These are phyloP conservation scores for Pseudevernia furfuracea DNA, from an alignment of 495 filamentous ascomycete genomes.

Conservation along the genomic window DNA sequence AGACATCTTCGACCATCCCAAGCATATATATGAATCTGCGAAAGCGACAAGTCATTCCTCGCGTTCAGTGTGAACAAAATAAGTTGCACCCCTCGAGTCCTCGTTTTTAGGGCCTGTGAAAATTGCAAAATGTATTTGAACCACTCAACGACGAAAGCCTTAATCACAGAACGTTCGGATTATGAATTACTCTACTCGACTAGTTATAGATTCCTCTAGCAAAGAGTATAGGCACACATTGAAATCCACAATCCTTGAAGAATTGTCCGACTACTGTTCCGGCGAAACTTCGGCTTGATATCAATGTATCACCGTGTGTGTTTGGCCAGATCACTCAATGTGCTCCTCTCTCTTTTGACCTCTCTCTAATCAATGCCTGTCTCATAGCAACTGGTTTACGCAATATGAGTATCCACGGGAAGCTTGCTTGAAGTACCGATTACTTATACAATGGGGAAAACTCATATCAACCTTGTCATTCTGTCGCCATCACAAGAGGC, in stretches of 20 bases:
- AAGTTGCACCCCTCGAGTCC: no score
- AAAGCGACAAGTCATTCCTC: no score
- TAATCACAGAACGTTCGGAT: no score
- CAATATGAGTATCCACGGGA: background rate
- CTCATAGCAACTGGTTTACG: background rate
- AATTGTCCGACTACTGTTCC: background rate
- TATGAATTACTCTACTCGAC: no score
- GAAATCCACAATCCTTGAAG: no score
- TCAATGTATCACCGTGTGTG: no score
- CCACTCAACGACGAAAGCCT: no score
- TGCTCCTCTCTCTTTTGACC: background rate
- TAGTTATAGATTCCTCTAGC: no score
- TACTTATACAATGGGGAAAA: conserved; percentile 11
- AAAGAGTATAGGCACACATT: no score
- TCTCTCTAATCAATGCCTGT: background rate
- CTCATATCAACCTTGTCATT: conserved; percentile 43
- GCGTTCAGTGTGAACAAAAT: no score
- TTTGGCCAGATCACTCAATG: background rate
- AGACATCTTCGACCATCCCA: conserved; percentile 9
- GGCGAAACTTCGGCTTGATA: background rate
- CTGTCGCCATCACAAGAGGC: conserved; percentile 56
- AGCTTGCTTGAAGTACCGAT: background rate
- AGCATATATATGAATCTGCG: background rate
- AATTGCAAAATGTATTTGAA: no score
- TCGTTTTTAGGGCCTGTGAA: no score